Percentiles rank a stretch among this genome's conserved stretches.
Conservation (phyloP, 2,329 filamentous ascomycete species). For the Colletotrichum lupini region DNA sequence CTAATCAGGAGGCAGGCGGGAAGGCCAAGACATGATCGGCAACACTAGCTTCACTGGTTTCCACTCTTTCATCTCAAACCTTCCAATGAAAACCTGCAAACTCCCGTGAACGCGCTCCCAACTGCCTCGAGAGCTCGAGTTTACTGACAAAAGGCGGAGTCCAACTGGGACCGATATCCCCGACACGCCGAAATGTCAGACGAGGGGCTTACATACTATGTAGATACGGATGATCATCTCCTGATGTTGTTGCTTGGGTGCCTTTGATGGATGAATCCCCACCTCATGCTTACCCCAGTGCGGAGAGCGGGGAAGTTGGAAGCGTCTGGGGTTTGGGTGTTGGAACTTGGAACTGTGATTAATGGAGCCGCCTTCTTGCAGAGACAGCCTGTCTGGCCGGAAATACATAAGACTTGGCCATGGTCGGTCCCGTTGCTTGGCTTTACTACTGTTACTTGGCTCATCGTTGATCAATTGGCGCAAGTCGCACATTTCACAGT, state of each 20-base stretch:
- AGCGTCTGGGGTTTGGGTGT: constrained; percentile 9
- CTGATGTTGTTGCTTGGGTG: constrained; percentile 3
- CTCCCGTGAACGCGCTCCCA: background rate
- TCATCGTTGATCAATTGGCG: constrained; percentile 13
- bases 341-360: background rate
- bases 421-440: background rate
- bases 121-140: constrained; percentile 8
- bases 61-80: background rate
- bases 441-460: constrained; percentile 3
- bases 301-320: constrained; percentile 2
- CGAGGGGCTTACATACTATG: background rate
- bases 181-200: constrained; percentile 8
- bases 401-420: constrained; percentile 6
- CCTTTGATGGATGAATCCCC: constrained; percentile 14
- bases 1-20: background rate
- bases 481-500: constrained; percentile 3
- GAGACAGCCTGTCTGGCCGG: background rate
- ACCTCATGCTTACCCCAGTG: constrained; percentile 5
- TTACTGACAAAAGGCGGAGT: constrained; percentile 5
- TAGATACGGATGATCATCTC: constrained; percentile 7
- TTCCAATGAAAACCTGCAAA: too few species aligned
- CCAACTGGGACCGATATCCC: background rate
- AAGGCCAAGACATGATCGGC: constrained; percentile 12
- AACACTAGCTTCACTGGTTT: constrained; percentile 5
- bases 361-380: background rate